These are phyloP conservation scores for Arachis hypogaea DNA, from an alignment of 306 rosid genomes.

Conservation along the genomic window DNA sequence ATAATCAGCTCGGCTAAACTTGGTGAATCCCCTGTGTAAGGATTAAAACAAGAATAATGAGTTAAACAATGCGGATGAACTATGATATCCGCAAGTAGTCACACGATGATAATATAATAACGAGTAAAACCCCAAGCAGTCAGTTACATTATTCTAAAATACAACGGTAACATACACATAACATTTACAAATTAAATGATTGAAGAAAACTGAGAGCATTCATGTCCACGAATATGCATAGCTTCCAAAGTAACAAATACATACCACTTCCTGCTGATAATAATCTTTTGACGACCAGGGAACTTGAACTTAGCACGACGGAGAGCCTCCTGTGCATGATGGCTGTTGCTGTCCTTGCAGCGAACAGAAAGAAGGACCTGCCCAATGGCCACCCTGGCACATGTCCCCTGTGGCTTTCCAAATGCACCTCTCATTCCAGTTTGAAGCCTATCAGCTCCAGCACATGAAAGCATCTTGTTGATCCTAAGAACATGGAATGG, in stretches of 20 bases:
- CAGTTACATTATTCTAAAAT: too few species aligned
- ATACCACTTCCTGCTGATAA: conserved; percentile 80
- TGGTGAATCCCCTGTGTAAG: conserved; percentile 72
- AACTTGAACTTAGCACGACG: conserved; percentile 87
- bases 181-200: too few species aligned
- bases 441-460: conserved; percentile 81
- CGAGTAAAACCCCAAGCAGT: too few species aligned
- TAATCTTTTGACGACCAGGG: conserved; percentile 85
- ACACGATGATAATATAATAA: too few species aligned
- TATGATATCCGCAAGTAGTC: too few species aligned
- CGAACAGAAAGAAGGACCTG: conserved; percentile 84
- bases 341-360: conserved; percentile 76
- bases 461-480: conserved; percentile 77
- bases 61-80: too few species aligned
- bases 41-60: conserved; percentile 11
- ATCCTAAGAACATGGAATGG: conserved; percentile 90
- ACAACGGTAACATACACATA: too few species aligned
- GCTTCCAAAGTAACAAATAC: conserved; percentile 10
- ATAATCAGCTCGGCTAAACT: conserved; percentile 65
- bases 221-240: neutral
- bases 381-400: conserved; percentile 79
- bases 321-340: conserved; percentile 82
- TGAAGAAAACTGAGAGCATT: too few species aligned
- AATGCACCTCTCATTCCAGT: conserved; percentile 92
- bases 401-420: conserved; percentile 71